Evolutionary conservation across 371 early-diverging fungal genomes (phyloP).

Genomic region (Actinomucor elegans): DNA sequence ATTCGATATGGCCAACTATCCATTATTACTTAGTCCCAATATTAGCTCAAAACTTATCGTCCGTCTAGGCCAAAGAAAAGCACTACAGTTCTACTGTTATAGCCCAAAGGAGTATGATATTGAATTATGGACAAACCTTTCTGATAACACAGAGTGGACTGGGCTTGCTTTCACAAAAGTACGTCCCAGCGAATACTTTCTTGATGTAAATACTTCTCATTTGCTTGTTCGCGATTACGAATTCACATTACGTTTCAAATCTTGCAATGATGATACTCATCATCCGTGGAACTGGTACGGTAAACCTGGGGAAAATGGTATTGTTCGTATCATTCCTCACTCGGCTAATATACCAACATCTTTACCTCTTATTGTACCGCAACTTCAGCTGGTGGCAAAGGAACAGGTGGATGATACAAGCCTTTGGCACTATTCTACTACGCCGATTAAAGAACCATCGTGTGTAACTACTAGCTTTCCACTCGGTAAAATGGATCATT

Average conservation of each 20-base stretch:
- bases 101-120: conserved; percentile 16
- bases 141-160: conserved; percentile 1
- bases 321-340: not conserved
- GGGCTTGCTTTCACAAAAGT: conserved; percentile 1
- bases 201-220: not conserved
- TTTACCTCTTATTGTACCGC: not conserved
- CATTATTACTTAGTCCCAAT: no score
- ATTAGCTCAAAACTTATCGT: no score
- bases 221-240: conserved; percentile 4
- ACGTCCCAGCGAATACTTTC: not conserved
- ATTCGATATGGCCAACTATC: no score
- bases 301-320: conserved; percentile 6
- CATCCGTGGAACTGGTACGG: conserved; percentile 19
- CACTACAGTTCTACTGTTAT: not conserved
- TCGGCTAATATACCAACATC: not conserved
- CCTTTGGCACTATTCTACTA: conserved; percentile 8
- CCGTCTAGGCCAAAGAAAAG: not conserved
- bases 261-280: not conserved
- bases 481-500: conserved; percentile 1
- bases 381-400: conserved; percentile 4
- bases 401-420: not conserved
- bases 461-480: not conserved
- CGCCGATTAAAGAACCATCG: no score
- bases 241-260: conserved; percentile 10
- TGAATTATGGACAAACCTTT: conserved; percentile 24